These are phyloP conservation scores for Nelumbo lutea DNA, from an alignment of 164 flowering plant species.

Conservation along the genomic window DNA sequence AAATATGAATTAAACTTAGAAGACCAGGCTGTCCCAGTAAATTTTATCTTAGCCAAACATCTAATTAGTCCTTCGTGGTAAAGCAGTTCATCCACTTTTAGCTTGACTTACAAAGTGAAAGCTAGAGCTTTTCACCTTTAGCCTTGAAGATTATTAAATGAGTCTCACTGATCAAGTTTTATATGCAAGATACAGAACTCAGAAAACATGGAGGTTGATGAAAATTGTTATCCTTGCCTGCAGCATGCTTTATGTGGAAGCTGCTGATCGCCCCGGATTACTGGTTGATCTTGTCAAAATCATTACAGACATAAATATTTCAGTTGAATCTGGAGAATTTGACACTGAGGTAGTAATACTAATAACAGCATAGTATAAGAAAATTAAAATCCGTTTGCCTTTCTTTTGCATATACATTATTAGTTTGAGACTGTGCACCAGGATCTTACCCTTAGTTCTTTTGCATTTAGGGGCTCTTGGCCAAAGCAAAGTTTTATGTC, in stretches of 20 bases:
- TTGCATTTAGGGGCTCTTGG: conserved; percentile 71
- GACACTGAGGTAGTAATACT: conserved; percentile 76
- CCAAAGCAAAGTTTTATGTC: conserved; percentile 96
- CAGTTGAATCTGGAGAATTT: conserved; percentile 91
- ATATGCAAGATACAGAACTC: background rate
- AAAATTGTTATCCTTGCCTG: conserved; percentile 6
- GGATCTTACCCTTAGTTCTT: background rate
- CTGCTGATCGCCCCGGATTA: conserved; percentile 93
- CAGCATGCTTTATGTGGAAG: conserved; percentile 82
- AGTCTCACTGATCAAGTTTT: background rate
- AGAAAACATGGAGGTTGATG: background rate
- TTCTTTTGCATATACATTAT: background rate
- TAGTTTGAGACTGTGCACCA: background rate
- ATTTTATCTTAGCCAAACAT: background rate
- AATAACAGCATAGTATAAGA: background rate
- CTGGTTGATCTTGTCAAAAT: conserved; percentile 89
- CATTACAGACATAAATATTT: conserved; percentile 71
- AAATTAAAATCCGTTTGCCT: background rate
- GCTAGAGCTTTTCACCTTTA: background rate
- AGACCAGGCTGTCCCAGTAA: background rate
- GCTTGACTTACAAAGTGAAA: background rate
- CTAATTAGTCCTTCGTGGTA: background rate
- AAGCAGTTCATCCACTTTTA: background rate
- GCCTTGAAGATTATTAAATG: background rate
- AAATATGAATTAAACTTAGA: background rate